These are phyloP conservation scores for Rhodotorula sphaerocarpa DNA, from an alignment of 768 basidiomycete genomes.

Conservation along the genomic window DNA sequence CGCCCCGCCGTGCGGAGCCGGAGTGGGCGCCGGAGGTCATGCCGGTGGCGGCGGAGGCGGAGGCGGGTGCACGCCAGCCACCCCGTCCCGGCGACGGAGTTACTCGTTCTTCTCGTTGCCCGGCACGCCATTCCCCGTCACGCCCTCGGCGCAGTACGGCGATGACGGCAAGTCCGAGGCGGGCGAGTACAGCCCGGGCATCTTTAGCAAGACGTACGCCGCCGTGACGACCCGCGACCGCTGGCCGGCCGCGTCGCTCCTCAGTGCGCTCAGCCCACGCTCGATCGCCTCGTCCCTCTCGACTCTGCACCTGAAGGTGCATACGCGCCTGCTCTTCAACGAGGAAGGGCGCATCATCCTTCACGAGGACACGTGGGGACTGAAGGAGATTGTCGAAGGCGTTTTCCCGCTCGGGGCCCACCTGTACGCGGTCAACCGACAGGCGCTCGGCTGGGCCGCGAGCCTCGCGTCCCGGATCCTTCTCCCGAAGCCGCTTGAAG, in stretches of 20 bases:
- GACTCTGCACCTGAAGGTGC: conserved; percentile 65
- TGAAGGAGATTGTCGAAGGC: conserved; percentile 57
- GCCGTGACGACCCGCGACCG: conserved; percentile 13
- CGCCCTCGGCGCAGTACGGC: conserved; percentile 1
- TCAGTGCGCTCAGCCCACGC: conserved; percentile 7
- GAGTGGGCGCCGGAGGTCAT: conserved; percentile 43
- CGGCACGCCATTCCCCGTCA: conserved; percentile 23
- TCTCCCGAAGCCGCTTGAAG: neutral
- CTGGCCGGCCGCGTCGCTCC: conserved; percentile 22
- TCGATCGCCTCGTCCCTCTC: conserved; percentile 48
- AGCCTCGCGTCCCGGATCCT: conserved; percentile 6
- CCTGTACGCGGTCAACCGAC: conserved; percentile 30
- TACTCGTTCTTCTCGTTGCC: conserved; percentile 32
- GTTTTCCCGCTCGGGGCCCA: conserved; percentile 20
- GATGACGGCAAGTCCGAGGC: neutral
- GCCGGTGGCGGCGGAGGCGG: neutral
- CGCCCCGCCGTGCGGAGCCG: conserved; percentile 42
- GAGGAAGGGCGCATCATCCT: conserved; percentile 63
- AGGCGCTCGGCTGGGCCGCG: conserved; percentile 13
- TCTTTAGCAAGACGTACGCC: conserved; percentile 19
- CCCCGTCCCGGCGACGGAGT: conserved; percentile 8
- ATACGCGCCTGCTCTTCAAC: conserved; percentile 68
- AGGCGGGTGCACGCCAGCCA: neutral
- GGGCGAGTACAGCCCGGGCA: neutral
- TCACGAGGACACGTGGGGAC: conserved; percentile 74